Evolutionary conservation across 306 rosid species (phyloP), one percentile per base, ranked within the genome.

Genomic region (Ormosia emarginata): DNA sequence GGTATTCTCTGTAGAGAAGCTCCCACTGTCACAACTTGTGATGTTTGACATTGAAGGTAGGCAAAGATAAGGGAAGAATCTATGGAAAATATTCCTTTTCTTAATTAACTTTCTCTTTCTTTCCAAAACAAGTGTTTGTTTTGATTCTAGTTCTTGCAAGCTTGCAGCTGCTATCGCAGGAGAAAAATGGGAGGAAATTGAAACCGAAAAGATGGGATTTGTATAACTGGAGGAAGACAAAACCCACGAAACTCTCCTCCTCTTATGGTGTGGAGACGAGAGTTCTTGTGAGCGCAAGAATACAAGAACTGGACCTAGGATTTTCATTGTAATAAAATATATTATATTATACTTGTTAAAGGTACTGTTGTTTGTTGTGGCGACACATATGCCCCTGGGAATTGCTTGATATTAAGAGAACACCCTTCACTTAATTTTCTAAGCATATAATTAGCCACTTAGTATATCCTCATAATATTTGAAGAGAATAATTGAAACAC

Each of bases 11-110:
- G 92, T 84, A 57, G 92, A 88, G 67, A 89, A 87, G 79, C 93
- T 89, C 81, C 94, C 89, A 88, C 87, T 91, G 34, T 82, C 90
- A 82, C 92, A 80, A 14, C 90, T 89, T 78, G 95, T 87, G 87
- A 90, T 84, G 83, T 86, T 93, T 83, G 97, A 93, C 94, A 89
- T 91, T 86, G 87, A 64, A 76, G 59, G 53, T 46, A 46, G 8
- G 57, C 71, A 40, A 61, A 41, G 79, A 47, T 74, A 61, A 37
- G 46, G 12, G 65, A 62, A n/a, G n/a, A n/a, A n/a, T n/a, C n/a
- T n/a, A n/a, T n/a, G n/a, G n/a, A n/a, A n/a, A 39, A 74, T 58
- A 81, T 79, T 78, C 8, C 78, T 67, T 72, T 79, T 56, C 80
- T 76, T 53, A 17, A 18, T 79, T 61, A 24, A 43, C 73, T 57